Base-by-base conservation (phyloP, 1,284 basidiomycete genomes). In the Lentinula novae-zelandiae region DNA sequence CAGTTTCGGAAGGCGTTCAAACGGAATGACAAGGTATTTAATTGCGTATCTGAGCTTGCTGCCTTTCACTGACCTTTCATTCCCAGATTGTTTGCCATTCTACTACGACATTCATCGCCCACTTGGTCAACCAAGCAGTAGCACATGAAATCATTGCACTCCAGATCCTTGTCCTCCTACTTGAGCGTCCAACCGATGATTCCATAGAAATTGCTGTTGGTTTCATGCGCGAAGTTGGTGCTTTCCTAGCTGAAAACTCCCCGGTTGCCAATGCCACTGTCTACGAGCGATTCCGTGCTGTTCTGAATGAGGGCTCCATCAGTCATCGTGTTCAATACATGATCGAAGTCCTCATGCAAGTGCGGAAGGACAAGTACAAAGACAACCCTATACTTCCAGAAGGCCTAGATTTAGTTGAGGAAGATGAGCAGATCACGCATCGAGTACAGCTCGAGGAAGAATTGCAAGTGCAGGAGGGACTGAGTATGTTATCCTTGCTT, bases 321-420 rank as follows among this genome's bases (percentile, higher is more conserved):
- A 94, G 92, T 70, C 96, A 98, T 70, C 87, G 97, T 66, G 95
- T 98, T 31, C 96, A 99, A 72, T 99, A 98, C 77, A 98, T 98
- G 97, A 95, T 99, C 69, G 97, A 99, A 76, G 96, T 99, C 4
- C 81, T 97, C 57, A 97, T 98, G 91, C 95, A 97, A 74, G 93
- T 98, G 9, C 84, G 96, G 66, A 96, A 97, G 77, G 97, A 99
- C 80, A 95, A 93, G 74, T 99, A 94, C 82, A 98, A 98, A 80
- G 96, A 99, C 73, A 98, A 99, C 72, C 96, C 95, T 20, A 86
- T 93, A 64, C 77, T 99, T 51, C 89, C 93, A 1, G 95, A 98
- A 70, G 95, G 95, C 0, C 74, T 99, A 69, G 97, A 99, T 71
- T 76, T 99, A 36, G 97, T 99, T 0, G 95, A 98, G 69, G 96